A percentile compares a stretch with the other conserved stretches of the same genome.
phyloP scores from a whole-genome alignment of 2,329 filamentous ascomycete genomes.

The Gliomastix tumulicola region DNA sequence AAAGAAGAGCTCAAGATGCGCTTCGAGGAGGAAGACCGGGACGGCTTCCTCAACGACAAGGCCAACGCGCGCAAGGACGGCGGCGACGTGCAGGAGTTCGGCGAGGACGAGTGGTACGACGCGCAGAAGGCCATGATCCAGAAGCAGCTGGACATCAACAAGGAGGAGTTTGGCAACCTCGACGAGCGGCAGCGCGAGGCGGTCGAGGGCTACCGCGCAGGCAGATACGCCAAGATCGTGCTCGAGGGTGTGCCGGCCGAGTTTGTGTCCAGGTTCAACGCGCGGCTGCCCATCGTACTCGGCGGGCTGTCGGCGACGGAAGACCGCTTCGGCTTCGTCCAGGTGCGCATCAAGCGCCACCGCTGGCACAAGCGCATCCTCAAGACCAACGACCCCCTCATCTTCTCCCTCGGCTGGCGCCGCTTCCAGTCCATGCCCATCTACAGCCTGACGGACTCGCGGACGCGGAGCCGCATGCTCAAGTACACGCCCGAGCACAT shows the following conservation, averaged over 20 bases:
- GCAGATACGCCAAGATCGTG: slow-evolving; percentile 87
- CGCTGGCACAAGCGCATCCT: slow-evolving; percentile 99
- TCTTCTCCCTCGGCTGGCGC: slow-evolving; percentile 94
- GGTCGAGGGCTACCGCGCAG: slow-evolving; percentile 86
- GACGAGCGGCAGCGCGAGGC: slow-evolving; percentile 76
- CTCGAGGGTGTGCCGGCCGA: slow-evolving; percentile 86
- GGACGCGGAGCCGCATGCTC: slow-evolving; percentile 92
- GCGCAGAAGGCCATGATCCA: slow-evolving; percentile 90
- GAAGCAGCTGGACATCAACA: slow-evolving; percentile 96
- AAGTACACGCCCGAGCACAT: slow-evolving; percentile 99
- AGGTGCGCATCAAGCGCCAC: slow-evolving; percentile 94
- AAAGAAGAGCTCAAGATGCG: slow-evolving; percentile 93
- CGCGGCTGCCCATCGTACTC: slow-evolving; percentile 76
- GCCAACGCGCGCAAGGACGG: slow-evolving; percentile 66
- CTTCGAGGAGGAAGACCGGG: slow-evolving; percentile 97
- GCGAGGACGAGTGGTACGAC: slow-evolving; percentile 98
- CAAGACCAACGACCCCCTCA: slow-evolving; percentile 95
- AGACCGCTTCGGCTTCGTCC: slow-evolving; percentile 90
- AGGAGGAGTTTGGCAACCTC: slow-evolving; percentile 80
- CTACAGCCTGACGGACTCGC: slow-evolving; percentile 91
- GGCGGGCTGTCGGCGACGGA: slow-evolving; percentile 92
- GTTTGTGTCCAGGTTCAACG: slow-evolving; percentile 76
- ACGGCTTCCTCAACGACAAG: slow-evolving; percentile 89
- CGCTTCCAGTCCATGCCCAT: slow-evolving; percentile 89
- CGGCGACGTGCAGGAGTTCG: slow-evolving; percentile 70